Evolutionary conservation across 306 rosid genomes (phyloP), one percentile per base, ranked within the genome.

Genomic region (Ormosia emarginata): DNA sequence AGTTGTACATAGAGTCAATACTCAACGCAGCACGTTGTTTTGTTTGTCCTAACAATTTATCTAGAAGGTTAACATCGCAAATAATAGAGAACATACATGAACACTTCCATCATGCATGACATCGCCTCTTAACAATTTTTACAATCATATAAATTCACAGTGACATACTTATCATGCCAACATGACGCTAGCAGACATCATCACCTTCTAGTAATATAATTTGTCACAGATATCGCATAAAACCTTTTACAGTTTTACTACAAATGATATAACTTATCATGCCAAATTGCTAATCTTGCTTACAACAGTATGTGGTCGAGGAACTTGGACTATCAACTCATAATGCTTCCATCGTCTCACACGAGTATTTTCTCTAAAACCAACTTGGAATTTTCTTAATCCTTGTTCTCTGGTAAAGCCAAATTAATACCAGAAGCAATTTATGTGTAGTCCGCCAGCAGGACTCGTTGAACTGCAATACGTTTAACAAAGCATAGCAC

Each of bases 401-500:
- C 9, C 32, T 24, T n/a, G 67, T 50, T 77, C 63, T 50, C 76
- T 4, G 37, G 62, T 62, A 58, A 67, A 79, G 76, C 40, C 71
- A 79, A 67, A 76, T 44, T 52, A 68, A 68, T 30, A 40, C 68
- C 65, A 33, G 36, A 64, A 61, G 43, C 63, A 53, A 47, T 41
- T 66, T 47, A 17, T 1, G 58, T 12, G 57, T 36, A 67, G 67
- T 39, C 52, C 1, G 37, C 59, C 17, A 71, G 53, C 57, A 47
- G 78, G 18, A 34, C 65, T 59, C 2, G 53, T 69, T 66, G 65
- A 44, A 49, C 50, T 15, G 64, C 43, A 63, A 72, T 33, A 41
- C 15, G 78, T 47, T 79, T 41, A 11, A 66, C 44, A 66, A 68
- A 75, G 79, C 76, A 79, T 71, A 44, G 55, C 66, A 70, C 3